These are phyloP conservation scores for Pezicula neosporulosa DNA, from an alignment of 2,329 filamentous ascomycete genomes.

Conservation along the genomic window DNA sequence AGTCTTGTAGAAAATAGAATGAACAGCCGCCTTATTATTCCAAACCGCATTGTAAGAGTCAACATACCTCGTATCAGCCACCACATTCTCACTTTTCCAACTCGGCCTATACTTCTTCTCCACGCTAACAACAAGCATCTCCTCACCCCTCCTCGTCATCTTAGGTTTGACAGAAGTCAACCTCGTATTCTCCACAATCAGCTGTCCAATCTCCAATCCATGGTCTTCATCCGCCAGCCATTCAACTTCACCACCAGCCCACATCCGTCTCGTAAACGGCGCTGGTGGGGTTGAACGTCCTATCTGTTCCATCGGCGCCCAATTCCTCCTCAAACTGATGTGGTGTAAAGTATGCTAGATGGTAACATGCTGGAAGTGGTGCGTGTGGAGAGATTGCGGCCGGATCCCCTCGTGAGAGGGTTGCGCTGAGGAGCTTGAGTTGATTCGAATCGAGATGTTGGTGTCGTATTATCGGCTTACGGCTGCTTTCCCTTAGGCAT, in stretches of 20 bases:
- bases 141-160: slow-evolving; percentile 45
- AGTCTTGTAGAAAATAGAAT: background rate
- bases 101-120: slow-evolving; percentile 51
- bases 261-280: slow-evolving; percentile 61
- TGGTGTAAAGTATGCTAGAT: slow-evolving; percentile 60
- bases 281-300: slow-evolving; percentile 48
- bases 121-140: slow-evolving; percentile 61
- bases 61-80: background rate
- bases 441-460: no score
- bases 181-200: slow-evolving; percentile 50
- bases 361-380: slow-evolving; percentile 36
- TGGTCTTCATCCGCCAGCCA: slow-evolving; percentile 35
- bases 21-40: background rate
- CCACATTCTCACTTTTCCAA: slow-evolving; percentile 36
- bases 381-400: no score
- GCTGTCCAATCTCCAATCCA: slow-evolving; percentile 47
- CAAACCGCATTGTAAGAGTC: no score
- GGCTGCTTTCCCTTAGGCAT: no score
- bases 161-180: slow-evolving; percentile 51
- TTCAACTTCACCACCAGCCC: slow-evolving; percentile 56
- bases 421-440: no score
- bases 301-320: slow-evolving; percentile 55
- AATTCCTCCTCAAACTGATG: slow-evolving; percentile 47
- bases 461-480: no score
- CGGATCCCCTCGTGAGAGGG: no score